A percentile compares a stretch with the other conserved stretches of the same genome.
Evolutionary conservation across 371 early-diverging fungal genomes (phyloP).

Genomic region (Coemansia sp.): DNA sequence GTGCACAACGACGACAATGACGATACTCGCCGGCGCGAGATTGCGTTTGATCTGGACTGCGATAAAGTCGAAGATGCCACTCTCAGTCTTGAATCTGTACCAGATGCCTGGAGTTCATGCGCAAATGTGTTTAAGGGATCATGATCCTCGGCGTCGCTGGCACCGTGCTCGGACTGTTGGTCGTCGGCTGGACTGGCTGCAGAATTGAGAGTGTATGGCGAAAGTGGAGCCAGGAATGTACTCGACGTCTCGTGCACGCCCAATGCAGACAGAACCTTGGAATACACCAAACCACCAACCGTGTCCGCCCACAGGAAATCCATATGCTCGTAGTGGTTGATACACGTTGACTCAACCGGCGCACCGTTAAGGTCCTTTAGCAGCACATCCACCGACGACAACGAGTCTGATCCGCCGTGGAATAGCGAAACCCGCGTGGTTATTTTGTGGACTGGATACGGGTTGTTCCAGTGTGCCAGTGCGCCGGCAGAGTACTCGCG

Average conservation of each 20-base stretch:
- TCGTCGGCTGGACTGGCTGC: background rate
- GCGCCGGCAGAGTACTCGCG: slow-evolving; percentile 29
- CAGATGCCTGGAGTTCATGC: background rate
- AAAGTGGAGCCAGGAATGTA: slow-evolving; percentile 1
- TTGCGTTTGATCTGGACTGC: background rate
- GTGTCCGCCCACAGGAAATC: slow-evolving; percentile 78
- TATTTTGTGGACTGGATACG: slow-evolving; percentile 63
- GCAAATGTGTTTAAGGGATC: background rate
- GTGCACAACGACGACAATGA: slow-evolving; percentile 17
- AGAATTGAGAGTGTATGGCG: background rate
- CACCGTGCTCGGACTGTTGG: background rate
- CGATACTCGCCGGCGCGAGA: slow-evolving; percentile 40
- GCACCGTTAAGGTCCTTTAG: slow-evolving; percentile 58
- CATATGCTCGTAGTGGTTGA: slow-evolving; percentile 74
- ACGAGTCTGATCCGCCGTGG: slow-evolving; percentile 84
- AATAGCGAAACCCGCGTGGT: slow-evolving; percentile 83
- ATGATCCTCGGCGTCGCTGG: background rate
- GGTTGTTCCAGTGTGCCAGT: slow-evolving; percentile 63
- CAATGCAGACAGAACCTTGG: slow-evolving; percentile 37
- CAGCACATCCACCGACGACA: slow-evolving; percentile 71
- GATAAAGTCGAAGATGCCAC: background rate
- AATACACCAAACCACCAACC: slow-evolving; percentile 47
- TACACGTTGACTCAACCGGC: slow-evolving; percentile 61
- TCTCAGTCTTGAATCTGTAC: background rate
- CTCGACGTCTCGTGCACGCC: slow-evolving; percentile 17